Evolutionary conservation across 2,329 filamentous ascomycete species (phyloP).

Genomic region (Metarhizium humberi): DNA sequence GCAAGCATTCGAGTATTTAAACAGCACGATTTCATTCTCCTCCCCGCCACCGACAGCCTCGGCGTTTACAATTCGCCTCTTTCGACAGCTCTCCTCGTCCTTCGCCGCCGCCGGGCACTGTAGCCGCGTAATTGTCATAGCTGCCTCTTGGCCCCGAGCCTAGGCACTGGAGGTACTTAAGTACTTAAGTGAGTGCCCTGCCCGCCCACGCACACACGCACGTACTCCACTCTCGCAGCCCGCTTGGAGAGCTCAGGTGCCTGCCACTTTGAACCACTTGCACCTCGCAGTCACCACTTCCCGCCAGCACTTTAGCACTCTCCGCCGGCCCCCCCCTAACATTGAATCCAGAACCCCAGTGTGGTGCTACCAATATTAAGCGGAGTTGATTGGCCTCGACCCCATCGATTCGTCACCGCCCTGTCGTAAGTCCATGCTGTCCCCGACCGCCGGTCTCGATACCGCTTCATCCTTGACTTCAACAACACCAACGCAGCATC

Average conservation of each 20-base stretch:
- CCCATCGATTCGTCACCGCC: conserved; percentile 1
- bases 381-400: too few relatives aligned
- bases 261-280: too few relatives aligned
- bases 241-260: not conserved
- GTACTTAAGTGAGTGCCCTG: too few relatives aligned
- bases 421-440: not conserved
- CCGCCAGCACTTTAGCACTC: too few relatives aligned
- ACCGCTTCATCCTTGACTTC: not conserved
- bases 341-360: too few relatives aligned
- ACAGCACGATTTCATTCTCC: not conserved
- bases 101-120: not conserved
- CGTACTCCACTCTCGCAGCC: not conserved
- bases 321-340: too few relatives aligned
- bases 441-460: not conserved
- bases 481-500: not conserved
- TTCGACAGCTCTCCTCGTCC: not conserved
- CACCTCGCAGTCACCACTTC: too few relatives aligned
- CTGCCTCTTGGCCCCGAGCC: not conserved
- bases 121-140: not conserved
- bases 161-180: too few relatives aligned
- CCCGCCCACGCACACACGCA: not conserved
- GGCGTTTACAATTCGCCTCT: not conserved
- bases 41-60: not conserved
- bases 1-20: too few relatives aligned
- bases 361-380: too few relatives aligned